phyloP scores from a whole-genome alignment of 1,284 basidiomycete genomes.

The Volvariella volvacea region DNA sequence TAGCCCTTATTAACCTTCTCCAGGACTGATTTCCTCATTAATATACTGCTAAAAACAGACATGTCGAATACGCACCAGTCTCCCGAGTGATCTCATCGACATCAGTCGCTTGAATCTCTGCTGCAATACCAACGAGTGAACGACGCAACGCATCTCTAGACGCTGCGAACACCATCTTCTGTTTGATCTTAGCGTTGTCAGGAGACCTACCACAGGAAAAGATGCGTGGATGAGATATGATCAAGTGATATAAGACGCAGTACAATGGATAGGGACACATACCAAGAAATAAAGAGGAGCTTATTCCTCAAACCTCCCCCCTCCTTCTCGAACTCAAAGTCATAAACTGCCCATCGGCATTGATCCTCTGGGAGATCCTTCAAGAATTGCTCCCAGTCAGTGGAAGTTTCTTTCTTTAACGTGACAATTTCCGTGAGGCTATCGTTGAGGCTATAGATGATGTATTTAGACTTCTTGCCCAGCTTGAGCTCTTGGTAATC shows the following conservation, averaged over 20 bases:
- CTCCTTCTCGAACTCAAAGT: conserved; percentile 82
- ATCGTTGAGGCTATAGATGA: conserved; percentile 73
- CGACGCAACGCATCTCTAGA: conserved; percentile 85
- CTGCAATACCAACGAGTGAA: conserved; percentile 62
- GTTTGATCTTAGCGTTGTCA: conserved; percentile 80
- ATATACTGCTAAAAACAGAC: conserved; percentile 4
- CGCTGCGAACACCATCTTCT: conserved; percentile 94
- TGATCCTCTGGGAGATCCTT: conserved; percentile 68
- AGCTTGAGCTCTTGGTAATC: conserved; percentile 78
- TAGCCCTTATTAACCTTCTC: background rate
- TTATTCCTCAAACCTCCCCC: conserved; percentile 87
- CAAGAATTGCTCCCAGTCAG: conserved; percentile 76
- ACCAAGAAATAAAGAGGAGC: conserved; percentile 85
- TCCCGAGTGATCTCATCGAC: conserved; percentile 72
- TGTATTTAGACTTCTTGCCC: conserved; percentile 80
- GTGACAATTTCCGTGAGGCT: conserved; percentile 60
- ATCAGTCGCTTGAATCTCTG: conserved; percentile 90
- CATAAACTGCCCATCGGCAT: conserved; percentile 90
- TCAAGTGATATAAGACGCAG: conserved; percentile 5
- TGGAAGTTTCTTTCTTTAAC: conserved; percentile 9
- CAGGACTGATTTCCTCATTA: background rate
- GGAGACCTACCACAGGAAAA: conserved; percentile 87
- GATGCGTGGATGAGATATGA: conserved; percentile 13
- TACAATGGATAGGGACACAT: conserved; percentile 21
- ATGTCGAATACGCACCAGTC: conserved; percentile 48